Conservation (phyloP, 176 grass and related monocot species). For the Avena insularis region DNA sequence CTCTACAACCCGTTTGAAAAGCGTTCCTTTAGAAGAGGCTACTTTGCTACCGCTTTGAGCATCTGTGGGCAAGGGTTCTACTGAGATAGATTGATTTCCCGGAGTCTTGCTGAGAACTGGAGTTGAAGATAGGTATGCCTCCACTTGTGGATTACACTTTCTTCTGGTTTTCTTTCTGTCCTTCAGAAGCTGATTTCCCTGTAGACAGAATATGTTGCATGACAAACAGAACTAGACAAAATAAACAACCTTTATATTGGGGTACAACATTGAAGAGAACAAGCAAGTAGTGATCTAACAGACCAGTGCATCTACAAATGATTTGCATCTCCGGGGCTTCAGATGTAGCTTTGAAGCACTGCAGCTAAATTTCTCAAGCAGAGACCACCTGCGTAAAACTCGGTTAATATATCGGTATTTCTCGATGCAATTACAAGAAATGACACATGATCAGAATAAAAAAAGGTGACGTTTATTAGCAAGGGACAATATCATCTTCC, state of each 20-base stretch:
- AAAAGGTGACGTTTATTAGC: conserved; percentile 21
- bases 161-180: conserved; percentile 94
- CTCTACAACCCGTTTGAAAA: conserved; percentile 59
- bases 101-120: conserved; percentile 51
- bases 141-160: conserved; percentile 61
- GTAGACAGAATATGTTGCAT: conserved; percentile 34
- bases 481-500: conserved; percentile 1
- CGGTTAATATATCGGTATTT: conserved; percentile 42
- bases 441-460: background rate
- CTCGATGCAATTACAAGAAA: background rate
- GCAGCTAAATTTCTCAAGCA: conserved; percentile 98
- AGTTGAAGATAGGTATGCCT: conserved; percentile 61
- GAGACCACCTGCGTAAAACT: conserved; percentile 84
- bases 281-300: conserved; percentile 46
- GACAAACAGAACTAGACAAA: conserved; percentile 38
- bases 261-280: conserved; percentile 12
- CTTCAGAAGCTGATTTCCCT: conserved; percentile 95
- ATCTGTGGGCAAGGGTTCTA: conserved; percentile 63
- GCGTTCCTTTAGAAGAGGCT: conserved; percentile 61
- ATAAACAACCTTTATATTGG: background rate
- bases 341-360: conserved; percentile 95
- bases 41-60: conserved; percentile 65
- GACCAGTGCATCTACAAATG: conserved; percentile 98
- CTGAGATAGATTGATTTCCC: conserved; percentile 60
- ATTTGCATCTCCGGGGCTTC: conserved; percentile 98